Evolutionary conservation across 257 asterid genomes (phyloP), one percentile per base, ranked within the genome.

Genomic region (Lycium ferocissimum): DNA sequence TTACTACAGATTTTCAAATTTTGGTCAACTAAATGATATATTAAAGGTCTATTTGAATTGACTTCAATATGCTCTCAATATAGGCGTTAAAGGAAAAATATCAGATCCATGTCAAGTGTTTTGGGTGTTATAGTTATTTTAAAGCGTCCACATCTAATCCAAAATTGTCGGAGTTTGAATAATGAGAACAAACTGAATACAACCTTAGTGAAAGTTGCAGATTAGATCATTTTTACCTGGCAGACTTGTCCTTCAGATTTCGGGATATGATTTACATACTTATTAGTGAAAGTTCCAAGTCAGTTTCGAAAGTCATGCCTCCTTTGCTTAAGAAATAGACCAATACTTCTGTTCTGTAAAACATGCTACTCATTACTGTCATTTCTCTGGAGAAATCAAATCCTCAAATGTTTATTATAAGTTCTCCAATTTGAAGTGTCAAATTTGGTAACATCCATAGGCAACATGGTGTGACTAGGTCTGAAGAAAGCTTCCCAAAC

Each of bases 171-270:
- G n/a, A 11, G 61, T 20, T 47, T 22, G 4, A 2, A 75, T 20
- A 49, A 11, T 47, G 80, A 73, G 80, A n/a, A 47, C 38, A 73
- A 73, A 45, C 58, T 73, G 80, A 45, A 4, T 45, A 45, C 80
- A 20, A 4, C 61, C 61, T 75, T 22, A 12, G 14, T 6, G 43
- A 9, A 75, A 5, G 37, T 73, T 75, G 61, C 81, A 75, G 18
- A 20, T 2, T 49, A 11, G n/a, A 4, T 73, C 59, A 45, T 45
- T 9, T 73, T 43, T n/a, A 9, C n/a, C 7, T 20, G 57, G 80
- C 4, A 45, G 40, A 4, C 37, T 73, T 45, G 58, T 72, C 38
- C 8, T 13, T 73, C 35, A 73, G 80, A 13, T 45, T 45, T 73
- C n/a, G 3, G n/a, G 57, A 38, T n/a, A n/a, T 73, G 80, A 45